Conservation (phyloP, 768 basidiomycete genomes). For the Leccinum subtestaceum region DNA sequence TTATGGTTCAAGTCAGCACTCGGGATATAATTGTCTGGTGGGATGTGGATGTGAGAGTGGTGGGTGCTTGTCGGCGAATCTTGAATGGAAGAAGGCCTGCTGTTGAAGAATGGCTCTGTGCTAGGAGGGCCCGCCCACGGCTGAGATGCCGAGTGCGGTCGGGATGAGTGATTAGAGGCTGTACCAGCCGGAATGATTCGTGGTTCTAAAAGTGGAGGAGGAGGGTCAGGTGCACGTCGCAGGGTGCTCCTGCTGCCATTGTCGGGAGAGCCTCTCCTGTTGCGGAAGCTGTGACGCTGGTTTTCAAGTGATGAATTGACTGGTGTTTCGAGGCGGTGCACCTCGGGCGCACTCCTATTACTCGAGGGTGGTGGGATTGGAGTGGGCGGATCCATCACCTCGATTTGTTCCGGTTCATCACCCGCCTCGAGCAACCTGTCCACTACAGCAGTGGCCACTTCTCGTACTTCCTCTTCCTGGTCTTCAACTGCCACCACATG, state of each 20-base stretch:
- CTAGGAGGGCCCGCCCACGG: constrained; percentile 17
- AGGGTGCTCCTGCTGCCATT: constrained; percentile 9
- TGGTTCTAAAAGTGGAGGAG: constrained; percentile 11
- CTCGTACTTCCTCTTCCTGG: constrained; percentile 15
- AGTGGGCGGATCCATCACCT: constrained; percentile 11
- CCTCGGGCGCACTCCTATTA: constrained; percentile 22
- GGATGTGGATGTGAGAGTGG: constrained; percentile 30
- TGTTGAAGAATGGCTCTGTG: constrained; percentile 4
- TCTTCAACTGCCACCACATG: constrained; percentile 17
- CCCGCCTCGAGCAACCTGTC: constrained; percentile 25
- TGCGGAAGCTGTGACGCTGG: constrained; percentile 18
- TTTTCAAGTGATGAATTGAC: constrained; percentile 18
- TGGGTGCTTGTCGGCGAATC: constrained; percentile 17
- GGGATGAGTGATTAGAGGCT: constrained; percentile 17
- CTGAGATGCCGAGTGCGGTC: constrained; percentile 15
- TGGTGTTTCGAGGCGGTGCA: constrained; percentile 24
- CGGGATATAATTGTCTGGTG: constrained; percentile 52
- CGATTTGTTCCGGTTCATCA: constrained; percentile 24
- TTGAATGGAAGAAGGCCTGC: constrained; percentile 20
- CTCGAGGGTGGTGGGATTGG: constrained; percentile 17
- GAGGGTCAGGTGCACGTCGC: constrained; percentile 14
- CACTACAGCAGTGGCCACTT: constrained; percentile 18
- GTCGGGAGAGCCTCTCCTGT: constrained; percentile 19
- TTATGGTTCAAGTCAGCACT: constrained; percentile 36
- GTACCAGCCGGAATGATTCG: constrained; percentile 11